Percentiles rank a stretch among this genome's conserved stretches.
These are phyloP conservation scores for Acanthamoeba lenticulata DNA, from an alignment of 208 protist genomes.

Conservation along the genomic window DNA sequence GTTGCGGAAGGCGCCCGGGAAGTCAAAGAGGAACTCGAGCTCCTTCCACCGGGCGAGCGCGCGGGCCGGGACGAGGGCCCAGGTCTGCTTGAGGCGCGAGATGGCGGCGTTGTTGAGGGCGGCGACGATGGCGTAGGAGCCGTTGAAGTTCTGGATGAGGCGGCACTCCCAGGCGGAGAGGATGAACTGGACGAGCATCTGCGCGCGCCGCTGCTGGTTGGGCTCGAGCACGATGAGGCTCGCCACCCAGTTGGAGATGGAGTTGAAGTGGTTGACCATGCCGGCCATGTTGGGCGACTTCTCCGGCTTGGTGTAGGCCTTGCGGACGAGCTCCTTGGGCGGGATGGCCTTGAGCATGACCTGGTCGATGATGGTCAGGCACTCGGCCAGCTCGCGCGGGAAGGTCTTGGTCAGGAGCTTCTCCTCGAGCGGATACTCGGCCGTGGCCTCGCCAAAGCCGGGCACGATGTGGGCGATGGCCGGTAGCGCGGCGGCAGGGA, in stretches of 20 bases:
- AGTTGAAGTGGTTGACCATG: constrained; percentile 47
- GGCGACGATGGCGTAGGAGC: neutral
- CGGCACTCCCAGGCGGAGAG: neutral
- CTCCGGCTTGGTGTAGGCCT: constrained; percentile 31
- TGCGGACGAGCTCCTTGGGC: constrained; percentile 10
- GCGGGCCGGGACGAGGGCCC: neutral
- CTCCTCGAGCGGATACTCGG: neutral
- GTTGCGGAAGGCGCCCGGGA: neutral
- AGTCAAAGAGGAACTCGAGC: constrained; percentile 29
- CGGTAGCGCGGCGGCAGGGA: neutral
- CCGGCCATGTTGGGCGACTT: neutral
- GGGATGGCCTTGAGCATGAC: constrained; percentile 44
- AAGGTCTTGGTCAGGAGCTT: neutral
- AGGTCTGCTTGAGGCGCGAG: neutral
- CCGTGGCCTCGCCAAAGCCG: neutral
- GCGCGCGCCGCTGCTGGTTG: neutral
- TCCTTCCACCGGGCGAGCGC: neutral
- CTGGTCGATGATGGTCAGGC: neutral
- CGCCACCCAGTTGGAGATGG: neutral
- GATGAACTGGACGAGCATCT: neutral
- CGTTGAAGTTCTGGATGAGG: neutral
- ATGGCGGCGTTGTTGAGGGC: constrained; percentile 19
- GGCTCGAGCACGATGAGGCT: neutral
- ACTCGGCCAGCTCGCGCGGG: neutral
- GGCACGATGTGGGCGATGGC: neutral